Base-by-base conservation (phyloP, 2,329 filamentous ascomycete genomes). In the Cercospora canescens region DNA sequence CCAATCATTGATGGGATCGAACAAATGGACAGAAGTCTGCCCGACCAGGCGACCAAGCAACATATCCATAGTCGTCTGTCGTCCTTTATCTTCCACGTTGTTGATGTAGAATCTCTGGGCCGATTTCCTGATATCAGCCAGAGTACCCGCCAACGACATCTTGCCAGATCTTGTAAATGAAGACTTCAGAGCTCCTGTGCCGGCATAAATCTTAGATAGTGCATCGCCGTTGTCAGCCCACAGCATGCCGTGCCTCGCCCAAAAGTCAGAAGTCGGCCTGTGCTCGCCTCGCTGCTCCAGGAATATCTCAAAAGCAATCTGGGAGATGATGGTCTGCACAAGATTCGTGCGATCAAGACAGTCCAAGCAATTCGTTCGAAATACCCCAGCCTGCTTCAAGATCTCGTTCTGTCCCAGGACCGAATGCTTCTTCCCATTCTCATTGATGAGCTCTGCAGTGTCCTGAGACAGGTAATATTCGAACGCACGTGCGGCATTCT, bases 161-260 rank as follows among this genome's bases (percentile, higher is more conserved):
- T 97, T 98, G 35, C 95, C 95, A 75, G 91, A 89, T 64, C 95
- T 87, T 1, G 95, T 99, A 73, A 97, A 98, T 0, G 94, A 97
- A 2, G 93, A 94, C 78, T 98, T 99, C 52, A 99, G 82, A 16
- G 95, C 95, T 4, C 95, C 95, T 3, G 95, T 99, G 26, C 95
- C 95, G 8, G 95, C 95, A 76, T 99, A 99, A 28, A 97, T 98
- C 75, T 93, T 92, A 12, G 94, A 97, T 56, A 99, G 80, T 6
- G 91, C 91, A 81, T 99, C 95, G 24, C 95, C 95, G 75, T 97
- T 98, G 78, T 99, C 95, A 35, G 95, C 95, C 95, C 95, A 99
- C 1, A 99, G 84, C 67, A 89, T 95, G 8, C 93, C 94, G 80
- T 99, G 95, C 57, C 92, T 86, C 80, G 92, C 90, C 91, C 94